Evolutionary conservation across 768 basidiomycete species (phyloP).

Genomic region (Tephrocybe sp.): DNA sequence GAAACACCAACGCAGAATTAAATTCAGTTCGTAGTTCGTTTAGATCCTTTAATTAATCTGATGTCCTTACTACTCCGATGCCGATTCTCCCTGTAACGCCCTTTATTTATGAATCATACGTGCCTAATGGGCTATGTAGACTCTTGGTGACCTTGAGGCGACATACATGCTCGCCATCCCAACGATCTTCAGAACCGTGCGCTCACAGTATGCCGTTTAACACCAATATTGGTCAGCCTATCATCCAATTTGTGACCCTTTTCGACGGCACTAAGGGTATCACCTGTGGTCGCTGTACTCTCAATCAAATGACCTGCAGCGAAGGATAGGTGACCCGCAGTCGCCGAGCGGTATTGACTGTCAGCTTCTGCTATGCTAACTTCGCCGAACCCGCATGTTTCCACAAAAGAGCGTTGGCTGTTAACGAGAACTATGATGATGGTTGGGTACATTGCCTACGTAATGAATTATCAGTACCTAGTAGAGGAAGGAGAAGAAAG

Average conservation of each 20-base stretch:
- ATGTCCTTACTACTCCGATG: background rate
- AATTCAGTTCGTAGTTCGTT: too few species aligned
- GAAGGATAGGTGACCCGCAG: slow-evolving; percentile 4
- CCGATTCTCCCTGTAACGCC: too few species aligned
- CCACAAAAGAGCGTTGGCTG: slow-evolving; percentile 7
- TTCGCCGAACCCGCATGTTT: background rate
- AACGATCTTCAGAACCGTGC: too few species aligned
- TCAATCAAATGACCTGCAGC: background rate
- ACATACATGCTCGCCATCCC: too few species aligned
- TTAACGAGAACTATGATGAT: slow-evolving; percentile 12
- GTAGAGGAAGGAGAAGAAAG: background rate
- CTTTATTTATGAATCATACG: too few species aligned
- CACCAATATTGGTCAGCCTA: background rate
- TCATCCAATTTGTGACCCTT: background rate
- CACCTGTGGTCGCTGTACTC: background rate
- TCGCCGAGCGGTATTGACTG: background rate
- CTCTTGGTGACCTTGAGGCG: too few species aligned
- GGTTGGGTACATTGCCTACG: slow-evolving; percentile 13
- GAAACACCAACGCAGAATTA: slow-evolving; percentile 10
- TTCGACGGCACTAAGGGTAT: background rate
- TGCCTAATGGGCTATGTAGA: too few species aligned
- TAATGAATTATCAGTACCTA: background rate
- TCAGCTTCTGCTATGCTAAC: background rate
- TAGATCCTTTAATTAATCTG: background rate
- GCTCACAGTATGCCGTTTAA: too few species aligned